These are phyloP conservation scores for Calonectria crousiana DNA, from an alignment of 2,329 filamentous ascomycete genomes.

Conservation along the genomic window DNA sequence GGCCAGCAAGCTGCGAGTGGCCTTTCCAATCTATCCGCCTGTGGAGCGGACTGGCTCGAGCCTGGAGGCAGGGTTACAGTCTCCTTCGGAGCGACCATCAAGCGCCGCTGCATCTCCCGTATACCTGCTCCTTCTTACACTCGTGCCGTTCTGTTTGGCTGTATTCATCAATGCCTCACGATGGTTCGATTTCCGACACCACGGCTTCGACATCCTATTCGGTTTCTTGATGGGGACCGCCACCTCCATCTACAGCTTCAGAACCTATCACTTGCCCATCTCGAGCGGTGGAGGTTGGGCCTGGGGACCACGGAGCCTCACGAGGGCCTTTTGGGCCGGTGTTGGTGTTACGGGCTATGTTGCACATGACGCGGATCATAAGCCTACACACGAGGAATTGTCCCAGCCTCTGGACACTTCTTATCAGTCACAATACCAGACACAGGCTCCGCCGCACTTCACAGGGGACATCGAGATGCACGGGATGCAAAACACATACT, in stretches of 20 bases:
- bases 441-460: background rate
- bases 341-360: slow-evolving; percentile 72
- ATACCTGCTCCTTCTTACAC: slow-evolving; percentile 77
- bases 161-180: slow-evolving; percentile 86
- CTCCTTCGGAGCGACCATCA: slow-evolving; percentile 50
- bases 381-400: slow-evolving; percentile 28
- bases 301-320: slow-evolving; percentile 81
- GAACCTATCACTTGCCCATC: slow-evolving; percentile 88
- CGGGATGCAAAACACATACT: background rate
- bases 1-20: slow-evolving; percentile 83
- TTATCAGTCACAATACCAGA: background rate
- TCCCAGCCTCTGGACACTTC: background rate
- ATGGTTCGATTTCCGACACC: slow-evolving; percentile 89
- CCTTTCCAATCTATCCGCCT: slow-evolving; percentile 63
- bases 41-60: background rate
- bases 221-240: slow-evolving; percentile 82
- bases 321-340: slow-evolving; percentile 83
- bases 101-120: slow-evolving; percentile 85
- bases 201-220: slow-evolving; percentile 89
- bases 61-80: background rate
- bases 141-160: slow-evolving; percentile 80
- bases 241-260: slow-evolving; percentile 80
- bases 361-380: slow-evolving; percentile 48
- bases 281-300: slow-evolving; percentile 82
- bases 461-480: background rate